Evolutionary conservation across 73 alveolate species (phyloP).

Genomic region (Paramecium caudatum): DNA sequence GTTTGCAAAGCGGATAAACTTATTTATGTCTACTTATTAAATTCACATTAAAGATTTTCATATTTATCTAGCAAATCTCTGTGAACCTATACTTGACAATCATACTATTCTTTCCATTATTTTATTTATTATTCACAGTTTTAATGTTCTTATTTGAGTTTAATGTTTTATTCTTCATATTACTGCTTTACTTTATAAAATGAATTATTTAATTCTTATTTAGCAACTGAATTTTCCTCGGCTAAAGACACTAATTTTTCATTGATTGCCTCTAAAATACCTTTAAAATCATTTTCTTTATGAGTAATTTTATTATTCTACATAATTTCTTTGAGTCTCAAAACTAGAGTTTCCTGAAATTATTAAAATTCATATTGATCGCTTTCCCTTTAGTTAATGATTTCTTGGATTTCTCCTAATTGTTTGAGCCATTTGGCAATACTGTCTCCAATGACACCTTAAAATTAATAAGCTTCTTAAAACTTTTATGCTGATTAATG

Average conservation of each 20-base stretch:
- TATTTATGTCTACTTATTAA: not conserved
- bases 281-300: slow-evolving; percentile 35
- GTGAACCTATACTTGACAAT: not conserved
- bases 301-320: slow-evolving; percentile 24
- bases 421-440: slow-evolving; percentile 44
- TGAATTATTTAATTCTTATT: not conserved
- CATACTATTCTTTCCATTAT: slow-evolving; percentile 1
- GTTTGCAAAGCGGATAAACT: not conserved
- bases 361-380: not conserved
- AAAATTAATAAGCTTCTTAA: slow-evolving; percentile 46
- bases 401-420: slow-evolving; percentile 56
- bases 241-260: not conserved
- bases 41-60: not conserved
- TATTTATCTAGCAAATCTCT: not conserved
- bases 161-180: not conserved
- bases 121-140: not conserved
- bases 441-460: slow-evolving; percentile 53
- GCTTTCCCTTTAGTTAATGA: slow-evolving; percentile 24
- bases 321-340: slow-evolving; percentile 31
- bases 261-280: slow-evolving; percentile 27
- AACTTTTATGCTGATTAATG: slow-evolving; percentile 1
- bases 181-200: not conserved
- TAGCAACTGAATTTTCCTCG: not conserved
- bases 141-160: not conserved
- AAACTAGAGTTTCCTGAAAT: not conserved